Base-by-base conservation (phyloP, 2,329 filamentous ascomycete species). In the Trichoderma sp. region DNA sequence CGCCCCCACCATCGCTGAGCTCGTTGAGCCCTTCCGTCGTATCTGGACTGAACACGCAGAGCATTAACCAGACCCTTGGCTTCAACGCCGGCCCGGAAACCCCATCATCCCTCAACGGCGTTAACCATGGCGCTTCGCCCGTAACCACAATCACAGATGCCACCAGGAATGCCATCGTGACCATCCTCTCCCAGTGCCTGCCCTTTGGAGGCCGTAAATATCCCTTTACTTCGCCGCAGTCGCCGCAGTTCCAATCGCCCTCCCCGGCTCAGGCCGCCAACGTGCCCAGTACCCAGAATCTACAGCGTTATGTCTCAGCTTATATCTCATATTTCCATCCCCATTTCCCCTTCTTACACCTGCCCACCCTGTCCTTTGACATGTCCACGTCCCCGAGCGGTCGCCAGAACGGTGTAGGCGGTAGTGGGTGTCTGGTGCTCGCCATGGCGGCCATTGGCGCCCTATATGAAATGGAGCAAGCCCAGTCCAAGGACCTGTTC, bases 261-360 rank as follows among this genome's bases (percentile, higher is more conserved):
- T 82, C 85, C 77, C 83, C 86, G 79, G 86, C 88, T 78, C 85
- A 88, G 79, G 87, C 85, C 81, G 89, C 86, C 79, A 89, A 86
- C 78, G 88, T 98, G 75, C 95, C 96, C 71, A 95, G 90, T 85
- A 96, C 94, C 41, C 88, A 90, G 81, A 95, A 98, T 82, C 91
- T 98, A 77, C 95, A 97, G 83, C 93, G 95, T 83, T 98, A 95
- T 84, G 94, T 98, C 77, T 92, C 92, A 78, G 93, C 95, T 76
- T 98, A 98, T 85, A 91, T 98, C 80, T 92, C 92, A 78, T 97
- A 94, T 83, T 98, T 97, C 84, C 95, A 98, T 82, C 96, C 96
- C 27, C 96, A 98, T 83, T 85, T 98, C 77, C 96, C 97, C n/a
- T 98, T 98, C 84, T 87, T 98, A 77, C 96, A 98, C 84, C 91